Conservation (phyloP, 305 asterid genomes). For the Solanum hybrid region DNA sequence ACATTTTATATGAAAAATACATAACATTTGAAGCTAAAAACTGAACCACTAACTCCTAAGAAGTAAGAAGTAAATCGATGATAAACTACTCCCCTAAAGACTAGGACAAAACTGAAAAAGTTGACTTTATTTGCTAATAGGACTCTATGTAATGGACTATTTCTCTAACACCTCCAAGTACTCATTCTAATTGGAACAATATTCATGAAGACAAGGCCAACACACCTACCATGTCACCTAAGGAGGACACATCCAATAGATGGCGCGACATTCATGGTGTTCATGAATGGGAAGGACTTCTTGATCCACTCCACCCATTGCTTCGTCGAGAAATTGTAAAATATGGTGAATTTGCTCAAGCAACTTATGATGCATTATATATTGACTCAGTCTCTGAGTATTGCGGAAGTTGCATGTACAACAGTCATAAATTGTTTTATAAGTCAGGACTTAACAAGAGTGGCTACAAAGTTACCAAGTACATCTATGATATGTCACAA, state of each 20-base stretch:
- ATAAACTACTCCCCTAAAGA: too few species aligned
- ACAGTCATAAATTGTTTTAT: conserved; percentile 32
- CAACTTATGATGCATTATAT: conserved; percentile 66
- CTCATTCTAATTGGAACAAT: too few species aligned
- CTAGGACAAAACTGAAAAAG: too few species aligned
- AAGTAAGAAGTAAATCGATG: too few species aligned
- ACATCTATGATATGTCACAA: conserved; percentile 57
- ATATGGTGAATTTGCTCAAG: conserved; percentile 75
- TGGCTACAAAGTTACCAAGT: conserved; percentile 42
- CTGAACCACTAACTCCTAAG: too few species aligned
- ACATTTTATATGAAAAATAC: too few species aligned
- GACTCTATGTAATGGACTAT: too few species aligned
- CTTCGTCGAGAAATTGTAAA: conserved; percentile 57
- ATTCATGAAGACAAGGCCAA: conserved; percentile 24
- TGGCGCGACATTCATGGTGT: conserved; percentile 57
- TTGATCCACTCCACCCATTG: conserved; percentile 22
- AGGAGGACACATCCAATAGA: conserved; percentile 35
- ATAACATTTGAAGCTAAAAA: too few species aligned
- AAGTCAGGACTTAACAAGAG: conserved; percentile 30
- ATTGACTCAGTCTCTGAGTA: conserved; percentile 51
- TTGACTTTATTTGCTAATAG: too few species aligned
- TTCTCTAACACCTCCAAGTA: too few species aligned
- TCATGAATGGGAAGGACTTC: conserved; percentile 32
- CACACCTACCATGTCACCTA: conserved; percentile 43
- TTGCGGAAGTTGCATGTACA: conserved; percentile 61